phyloP scores from a whole-genome alignment of 2,329 filamentous ascomycete genomes.

The Apiospora phragmitis region DNA sequence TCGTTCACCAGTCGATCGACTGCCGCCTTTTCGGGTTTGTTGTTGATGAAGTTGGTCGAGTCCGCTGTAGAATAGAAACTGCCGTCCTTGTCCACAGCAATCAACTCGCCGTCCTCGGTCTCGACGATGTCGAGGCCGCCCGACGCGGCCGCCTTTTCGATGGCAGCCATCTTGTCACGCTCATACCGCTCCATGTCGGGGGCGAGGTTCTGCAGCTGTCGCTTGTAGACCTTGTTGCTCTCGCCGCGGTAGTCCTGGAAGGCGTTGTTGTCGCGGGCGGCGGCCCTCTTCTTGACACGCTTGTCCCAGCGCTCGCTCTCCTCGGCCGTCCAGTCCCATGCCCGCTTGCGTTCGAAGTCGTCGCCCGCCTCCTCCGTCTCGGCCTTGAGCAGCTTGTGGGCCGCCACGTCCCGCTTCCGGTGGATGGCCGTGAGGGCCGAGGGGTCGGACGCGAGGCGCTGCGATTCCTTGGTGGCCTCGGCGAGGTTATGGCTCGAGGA shows the following conservation, averaged over 20 bases:
- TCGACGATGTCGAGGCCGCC: slow-evolving; percentile 92
- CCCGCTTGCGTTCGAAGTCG: slow-evolving; percentile 96
- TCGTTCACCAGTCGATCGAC: slow-evolving; percentile 87
- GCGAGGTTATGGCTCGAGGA: slow-evolving; percentile 75
- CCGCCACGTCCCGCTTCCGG: slow-evolving; percentile 82
- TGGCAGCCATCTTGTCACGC: slow-evolving; percentile 78
- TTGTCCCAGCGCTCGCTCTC: slow-evolving; percentile 94
- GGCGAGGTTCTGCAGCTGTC: slow-evolving; percentile 76
- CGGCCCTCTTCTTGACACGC: slow-evolving; percentile 81
- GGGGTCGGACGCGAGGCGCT: slow-evolving; percentile 76
- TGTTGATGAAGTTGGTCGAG: slow-evolving; percentile 76
- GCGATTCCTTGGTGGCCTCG: slow-evolving; percentile 80
- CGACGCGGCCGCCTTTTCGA: slow-evolving; percentile 80
- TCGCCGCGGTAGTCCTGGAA: slow-evolving; percentile 90
- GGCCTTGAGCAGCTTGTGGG: slow-evolving; percentile 90
- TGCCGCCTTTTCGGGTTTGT: slow-evolving; percentile 82
- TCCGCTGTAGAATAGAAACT: slow-evolving; percentile 89
- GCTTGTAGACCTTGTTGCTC: slow-evolving; percentile 89
- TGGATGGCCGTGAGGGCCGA: slow-evolving; percentile 75
- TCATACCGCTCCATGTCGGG: slow-evolving; percentile 85
- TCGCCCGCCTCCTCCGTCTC: slow-evolving; percentile 82
- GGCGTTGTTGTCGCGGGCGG: slow-evolving; percentile 78
- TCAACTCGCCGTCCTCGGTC: slow-evolving; percentile 90
- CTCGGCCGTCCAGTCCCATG: slow-evolving; percentile 98
- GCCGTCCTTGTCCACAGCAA: slow-evolving; percentile 89